Percentiles rank a stretch among this genome's conserved stretches.
phyloP scores from a whole-genome alignment of 2,329 filamentous ascomycete species.

The Harringtonia aguacate region DNA sequence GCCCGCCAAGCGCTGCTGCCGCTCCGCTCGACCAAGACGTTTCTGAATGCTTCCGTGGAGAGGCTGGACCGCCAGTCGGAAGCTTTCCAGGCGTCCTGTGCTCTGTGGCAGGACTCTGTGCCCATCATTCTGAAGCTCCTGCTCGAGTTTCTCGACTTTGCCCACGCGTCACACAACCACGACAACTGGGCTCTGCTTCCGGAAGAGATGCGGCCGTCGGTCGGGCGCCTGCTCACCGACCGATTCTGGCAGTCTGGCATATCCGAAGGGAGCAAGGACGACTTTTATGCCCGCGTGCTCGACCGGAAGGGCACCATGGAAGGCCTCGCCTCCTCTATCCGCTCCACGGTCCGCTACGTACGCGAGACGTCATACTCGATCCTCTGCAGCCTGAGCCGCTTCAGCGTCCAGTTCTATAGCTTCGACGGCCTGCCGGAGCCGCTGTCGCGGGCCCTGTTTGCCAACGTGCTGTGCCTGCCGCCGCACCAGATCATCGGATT shows the following conservation, averaged over 20 bases:
- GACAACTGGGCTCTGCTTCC: constrained; percentile 73
- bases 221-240: constrained; percentile 79
- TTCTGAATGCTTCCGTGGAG: constrained; percentile 87
- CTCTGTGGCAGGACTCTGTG: constrained; percentile 77
- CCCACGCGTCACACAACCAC: constrained; percentile 83
- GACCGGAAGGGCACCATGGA: constrained; percentile 84
- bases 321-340: constrained; percentile 85
- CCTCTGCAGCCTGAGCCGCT: constrained; percentile 81
- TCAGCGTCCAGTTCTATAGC: constrained; percentile 86
- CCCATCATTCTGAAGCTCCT: constrained; percentile 76
- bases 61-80: constrained; percentile 65
- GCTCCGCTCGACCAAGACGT: constrained; percentile 77
- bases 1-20: constrained; percentile 67
- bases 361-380: constrained; percentile 92
- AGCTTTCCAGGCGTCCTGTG: constrained; percentile 64
- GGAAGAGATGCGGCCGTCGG: constrained; percentile 62
- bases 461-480: constrained; percentile 71
- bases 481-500: constrained; percentile 92
- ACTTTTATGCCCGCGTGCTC: constrained; percentile 87
- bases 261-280: constrained; percentile 87
- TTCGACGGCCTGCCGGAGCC: constrained; percentile 73
- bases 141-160: constrained; percentile 76
- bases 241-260: constrained; percentile 98
- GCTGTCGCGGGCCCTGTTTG: constrained; percentile 73
- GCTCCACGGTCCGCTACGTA: constrained; percentile 79